phyloP scores from a whole-genome alignment of 352 stramenopile genomes.

The Globisporangium radiosum region DNA sequence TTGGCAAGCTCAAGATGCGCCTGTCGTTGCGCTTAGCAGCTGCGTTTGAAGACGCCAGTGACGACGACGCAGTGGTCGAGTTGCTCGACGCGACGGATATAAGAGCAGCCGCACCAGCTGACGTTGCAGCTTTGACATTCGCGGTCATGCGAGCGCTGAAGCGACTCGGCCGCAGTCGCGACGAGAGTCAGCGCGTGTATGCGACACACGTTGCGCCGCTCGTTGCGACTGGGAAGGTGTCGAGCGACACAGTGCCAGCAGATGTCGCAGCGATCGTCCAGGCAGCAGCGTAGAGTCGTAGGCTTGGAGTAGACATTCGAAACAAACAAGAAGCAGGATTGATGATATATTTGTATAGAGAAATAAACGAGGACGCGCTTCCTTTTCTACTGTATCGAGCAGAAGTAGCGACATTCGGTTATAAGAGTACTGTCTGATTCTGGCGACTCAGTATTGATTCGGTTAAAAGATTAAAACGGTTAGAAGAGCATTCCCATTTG shows the following conservation, averaged over 20 bases:
- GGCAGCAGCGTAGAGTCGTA: no score
- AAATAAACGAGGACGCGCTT: no score
- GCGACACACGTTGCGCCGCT: conserved; percentile 16
- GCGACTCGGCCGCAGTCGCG: conserved; percentile 19
- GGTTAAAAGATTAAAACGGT: no score
- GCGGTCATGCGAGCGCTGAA: conserved; percentile 25
- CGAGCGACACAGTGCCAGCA: not conserved
- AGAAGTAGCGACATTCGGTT: no score
- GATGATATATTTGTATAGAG: no score
- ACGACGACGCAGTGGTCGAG: conserved; percentile 26
- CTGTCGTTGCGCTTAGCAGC: conserved; percentile 20
- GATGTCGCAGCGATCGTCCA: not conserved
- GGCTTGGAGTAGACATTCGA: no score
- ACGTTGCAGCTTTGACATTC: conserved; percentile 19
- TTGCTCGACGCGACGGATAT: conserved; percentile 27
- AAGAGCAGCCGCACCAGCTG: conserved; percentile 13
- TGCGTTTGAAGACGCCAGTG: conserved; percentile 18
- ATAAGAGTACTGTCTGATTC: no score
- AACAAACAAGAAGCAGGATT: no score
- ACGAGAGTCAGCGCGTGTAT: conserved; percentile 15
- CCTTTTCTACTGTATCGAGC: no score
- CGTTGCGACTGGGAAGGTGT: conserved; percentile 6
- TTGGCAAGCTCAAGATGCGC: conserved; percentile 18
- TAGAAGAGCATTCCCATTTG: no score
- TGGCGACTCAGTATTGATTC: no score